Evolutionary conservation across 2,329 filamentous ascomycete species (phyloP).

Genomic region (Epichloe sp.): DNA sequence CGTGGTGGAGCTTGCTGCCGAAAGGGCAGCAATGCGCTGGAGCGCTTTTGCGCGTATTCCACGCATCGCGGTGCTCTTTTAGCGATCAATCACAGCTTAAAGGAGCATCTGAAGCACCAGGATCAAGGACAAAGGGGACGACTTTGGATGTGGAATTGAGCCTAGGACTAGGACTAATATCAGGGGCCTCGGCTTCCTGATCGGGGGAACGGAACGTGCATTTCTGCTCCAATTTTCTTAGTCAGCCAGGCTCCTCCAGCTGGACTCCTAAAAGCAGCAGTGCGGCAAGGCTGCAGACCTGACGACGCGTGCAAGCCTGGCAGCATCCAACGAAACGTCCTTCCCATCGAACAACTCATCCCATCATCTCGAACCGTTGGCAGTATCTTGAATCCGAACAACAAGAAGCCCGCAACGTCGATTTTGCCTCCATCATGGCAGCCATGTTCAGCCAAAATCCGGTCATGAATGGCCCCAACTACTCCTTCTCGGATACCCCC

Average conservation of each 20-base stretch:
- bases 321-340: conserved; percentile 9
- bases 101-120: background rate
- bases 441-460: conserved; percentile 61
- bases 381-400: background rate
- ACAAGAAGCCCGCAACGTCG: no score
- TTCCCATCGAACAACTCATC: conserved; percentile 7
- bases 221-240: conserved; percentile 16
- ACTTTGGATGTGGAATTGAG: background rate
- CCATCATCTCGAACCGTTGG: background rate
- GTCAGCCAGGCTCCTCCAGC: conserved; percentile 26
- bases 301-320: conserved; percentile 23
- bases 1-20: conserved; percentile 38
- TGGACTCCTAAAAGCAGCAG: conserved; percentile 7
- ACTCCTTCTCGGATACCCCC: conserved; percentile 52
- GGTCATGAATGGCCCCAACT: conserved; percentile 55
- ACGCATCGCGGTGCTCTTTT: conserved; percentile 30
- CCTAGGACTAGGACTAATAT: no score
- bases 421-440: conserved; percentile 31
- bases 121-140: background rate
- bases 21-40: conserved; percentile 51
- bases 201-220: background rate
- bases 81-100: background rate
- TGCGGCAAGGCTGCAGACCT: conserved; percentile 6
- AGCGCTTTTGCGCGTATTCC: conserved; percentile 49
- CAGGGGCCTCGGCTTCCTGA: conserved; percentile 2